Evolutionary conservation across 2,329 filamentous ascomycete genomes (phyloP), one percentile per base, ranked within the genome.

Genomic region (Talaromyces rugulosus): DNA sequence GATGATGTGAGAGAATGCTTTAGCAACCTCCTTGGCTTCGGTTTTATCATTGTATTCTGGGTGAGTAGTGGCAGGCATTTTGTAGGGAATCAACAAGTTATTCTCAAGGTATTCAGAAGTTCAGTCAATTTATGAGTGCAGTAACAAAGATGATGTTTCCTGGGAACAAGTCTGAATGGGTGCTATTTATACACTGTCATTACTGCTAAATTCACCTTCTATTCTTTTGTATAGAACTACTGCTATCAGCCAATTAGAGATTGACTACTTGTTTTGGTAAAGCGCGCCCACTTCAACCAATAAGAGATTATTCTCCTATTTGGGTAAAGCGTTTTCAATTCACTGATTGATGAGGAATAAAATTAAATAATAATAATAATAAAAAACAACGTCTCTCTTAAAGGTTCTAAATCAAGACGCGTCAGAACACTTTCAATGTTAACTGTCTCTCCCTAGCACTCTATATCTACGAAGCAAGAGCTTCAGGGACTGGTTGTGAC

Each of bases 11-110:
- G 69, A 65, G 58, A 80, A 79, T 16, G 70, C 70, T 44, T 71
- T 68, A 27, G 76, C 75, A 12, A 80, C 77, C 27, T 78, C 75
- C 8, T 74, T 58, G n/a, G 65, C 75, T 63, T 77, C 74, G 16
- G 78, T 80, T 0, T 72, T 63, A 1, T 61, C 61, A 56, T 72
- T 68, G 62, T 76, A 78, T 23, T 74, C 67, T 28, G 75, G 63
- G 63, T 78, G 64, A 18, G 74, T 74, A 47, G 60, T 62, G 16
- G 56, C 55, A 58, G 60, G 51, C 60, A 62, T 62, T 52, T 47
- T 56, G 73, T 76, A n/a, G 42, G 42, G 5, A 16, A 8, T 27
- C 18, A 44, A 31, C 16, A 34, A 3, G 11, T 27, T 28, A 28
- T 12, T 54, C 8, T 4, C 9, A 6, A 16, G 8, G 33, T 12